Evolutionary conservation across 2,329 filamentous ascomycete genomes (phyloP).

Genomic region (Cytospora chrysosperma): DNA sequence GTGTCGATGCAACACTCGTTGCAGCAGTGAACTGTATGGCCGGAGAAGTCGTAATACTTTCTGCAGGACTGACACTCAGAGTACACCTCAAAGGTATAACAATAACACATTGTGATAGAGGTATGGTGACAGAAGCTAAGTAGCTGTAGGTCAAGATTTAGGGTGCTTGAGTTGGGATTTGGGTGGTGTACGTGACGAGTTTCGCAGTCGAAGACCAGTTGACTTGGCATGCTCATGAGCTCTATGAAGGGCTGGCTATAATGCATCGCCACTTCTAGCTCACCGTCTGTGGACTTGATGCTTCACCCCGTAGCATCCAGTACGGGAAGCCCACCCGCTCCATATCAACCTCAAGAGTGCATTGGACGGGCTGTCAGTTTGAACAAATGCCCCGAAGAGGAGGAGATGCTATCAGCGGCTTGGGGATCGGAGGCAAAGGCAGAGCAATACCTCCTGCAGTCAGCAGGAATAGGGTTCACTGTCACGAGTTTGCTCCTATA

Average conservation of each 20-base stretch:
- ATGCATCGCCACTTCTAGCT: too few species aligned
- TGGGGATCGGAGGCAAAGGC: background rate
- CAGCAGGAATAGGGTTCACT: background rate
- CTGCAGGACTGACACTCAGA: background rate
- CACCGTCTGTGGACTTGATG: too few species aligned
- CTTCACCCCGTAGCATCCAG: too few species aligned
- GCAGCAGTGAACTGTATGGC: background rate
- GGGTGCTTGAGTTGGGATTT: too few species aligned
- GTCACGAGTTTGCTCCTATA: background rate
- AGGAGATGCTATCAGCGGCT: background rate
- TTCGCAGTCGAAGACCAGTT: too few species aligned
- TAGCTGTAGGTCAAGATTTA: too few species aligned
- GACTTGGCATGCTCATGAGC: too few species aligned
- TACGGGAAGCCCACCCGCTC: too few species aligned
- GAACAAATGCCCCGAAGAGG: background rate
- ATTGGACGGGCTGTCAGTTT: background rate
- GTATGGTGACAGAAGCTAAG: background rate
- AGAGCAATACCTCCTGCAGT: background rate
- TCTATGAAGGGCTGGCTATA: too few species aligned
- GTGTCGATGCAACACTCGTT: background rate
- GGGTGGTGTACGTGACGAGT: too few species aligned
- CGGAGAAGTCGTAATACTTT: constrained; percentile 1
- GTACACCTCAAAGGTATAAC: constrained; percentile 1
- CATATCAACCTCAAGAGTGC: too few species aligned
- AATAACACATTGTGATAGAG: background rate